Percentiles rank a stretch among this genome's conserved stretches.
phyloP scores from a whole-genome alignment of 1,284 basidiomycete species.

The Takashimella koratensis region DNA sequence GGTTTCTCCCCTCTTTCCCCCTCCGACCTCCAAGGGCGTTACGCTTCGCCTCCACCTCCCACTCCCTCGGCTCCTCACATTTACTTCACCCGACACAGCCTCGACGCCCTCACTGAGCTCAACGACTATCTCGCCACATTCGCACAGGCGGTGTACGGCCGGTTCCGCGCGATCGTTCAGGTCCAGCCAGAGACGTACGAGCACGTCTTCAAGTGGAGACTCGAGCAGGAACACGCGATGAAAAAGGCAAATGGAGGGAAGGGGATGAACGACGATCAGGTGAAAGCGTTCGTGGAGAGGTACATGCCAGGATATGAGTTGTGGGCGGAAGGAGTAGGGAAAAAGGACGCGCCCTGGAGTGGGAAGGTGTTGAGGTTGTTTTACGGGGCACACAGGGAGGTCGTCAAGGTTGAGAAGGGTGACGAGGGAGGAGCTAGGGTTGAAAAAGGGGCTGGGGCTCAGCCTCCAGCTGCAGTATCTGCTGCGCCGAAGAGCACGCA shows the following conservation, averaged over 20 bases:
- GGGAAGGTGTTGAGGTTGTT: slow-evolving; percentile 29
- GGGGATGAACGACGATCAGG: slow-evolving; percentile 80
- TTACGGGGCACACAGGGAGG: slow-evolving; percentile 37
- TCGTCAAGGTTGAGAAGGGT: slow-evolving; percentile 17
- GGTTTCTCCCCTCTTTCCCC: slow-evolving; percentile 46
- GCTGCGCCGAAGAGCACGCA: too few relatives aligned
- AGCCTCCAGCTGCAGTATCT: too few relatives aligned
- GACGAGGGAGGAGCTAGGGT: slow-evolving; percentile 1
- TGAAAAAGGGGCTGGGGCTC: not conserved
- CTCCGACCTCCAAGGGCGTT: slow-evolving; percentile 46
- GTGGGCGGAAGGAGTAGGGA: slow-evolving; percentile 16
- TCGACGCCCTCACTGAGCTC: slow-evolving; percentile 24
- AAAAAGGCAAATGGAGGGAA: slow-evolving; percentile 73
- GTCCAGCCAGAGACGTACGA: slow-evolving; percentile 35
- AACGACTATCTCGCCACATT: slow-evolving; percentile 31
- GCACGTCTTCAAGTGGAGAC: slow-evolving; percentile 59
- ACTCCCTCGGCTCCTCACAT: slow-evolving; percentile 15
- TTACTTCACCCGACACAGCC: slow-evolving; percentile 26
- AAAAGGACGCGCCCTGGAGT: slow-evolving; percentile 21
- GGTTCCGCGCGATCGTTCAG: slow-evolving; percentile 29
- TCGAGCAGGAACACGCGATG: slow-evolving; percentile 84
- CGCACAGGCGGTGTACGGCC: slow-evolving; percentile 22
- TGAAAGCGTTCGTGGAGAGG: slow-evolving; percentile 59
- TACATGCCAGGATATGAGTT: slow-evolving; percentile 44
- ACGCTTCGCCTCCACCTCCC: slow-evolving; percentile 15